Conservation (phyloP, 805 yeast genomes). For the Yarrowia keelungensis region DNA sequence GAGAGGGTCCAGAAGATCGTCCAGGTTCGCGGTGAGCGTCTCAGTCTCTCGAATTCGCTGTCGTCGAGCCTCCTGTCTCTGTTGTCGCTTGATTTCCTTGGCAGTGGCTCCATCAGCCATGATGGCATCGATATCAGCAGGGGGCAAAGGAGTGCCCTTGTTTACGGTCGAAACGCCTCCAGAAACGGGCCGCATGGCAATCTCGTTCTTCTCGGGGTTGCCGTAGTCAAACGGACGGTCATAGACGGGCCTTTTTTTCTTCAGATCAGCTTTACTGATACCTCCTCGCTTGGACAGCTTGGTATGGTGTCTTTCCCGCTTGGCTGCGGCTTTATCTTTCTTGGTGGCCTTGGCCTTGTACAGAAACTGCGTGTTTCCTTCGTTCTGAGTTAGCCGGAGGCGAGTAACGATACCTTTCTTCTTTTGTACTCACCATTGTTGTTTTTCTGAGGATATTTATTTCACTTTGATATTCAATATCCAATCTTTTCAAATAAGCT, state of each 20-base stretch:
- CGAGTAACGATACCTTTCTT: not conserved
- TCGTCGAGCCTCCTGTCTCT: constrained; percentile 19
- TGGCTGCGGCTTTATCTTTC: constrained; percentile 34
- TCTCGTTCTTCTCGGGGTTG: constrained; percentile 27
- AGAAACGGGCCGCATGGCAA: constrained; percentile 29
- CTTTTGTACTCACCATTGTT: constrained; percentile 8
- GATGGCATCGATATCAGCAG: constrained; percentile 29
- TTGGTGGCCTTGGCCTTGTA: constrained; percentile 30
- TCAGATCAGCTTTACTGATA: constrained; percentile 11
- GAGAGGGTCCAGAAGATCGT: constrained; percentile 33
- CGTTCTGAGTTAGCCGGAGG: constrained; percentile 8
- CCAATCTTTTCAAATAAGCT: constrained; percentile 8
- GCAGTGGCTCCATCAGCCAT: constrained; percentile 32
- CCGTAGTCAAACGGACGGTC: constrained; percentile 35
- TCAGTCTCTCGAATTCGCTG: constrained; percentile 9
- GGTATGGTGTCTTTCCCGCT: constrained; percentile 16
- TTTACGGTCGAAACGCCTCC: not conserved
- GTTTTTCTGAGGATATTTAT: not conserved
- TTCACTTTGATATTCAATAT: not conserved
- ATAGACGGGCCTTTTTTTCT: constrained; percentile 4
- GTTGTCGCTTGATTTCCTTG: constrained; percentile 35
- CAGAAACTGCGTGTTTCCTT: constrained; percentile 10
- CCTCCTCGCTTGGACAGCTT: constrained; percentile 29
- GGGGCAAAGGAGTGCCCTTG: constrained; percentile 10
- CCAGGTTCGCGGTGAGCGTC: constrained; percentile 28